These are phyloP conservation scores for Fusarium hainanense DNA, from an alignment of 2,329 filamentous ascomycete species.

Conservation along the genomic window DNA sequence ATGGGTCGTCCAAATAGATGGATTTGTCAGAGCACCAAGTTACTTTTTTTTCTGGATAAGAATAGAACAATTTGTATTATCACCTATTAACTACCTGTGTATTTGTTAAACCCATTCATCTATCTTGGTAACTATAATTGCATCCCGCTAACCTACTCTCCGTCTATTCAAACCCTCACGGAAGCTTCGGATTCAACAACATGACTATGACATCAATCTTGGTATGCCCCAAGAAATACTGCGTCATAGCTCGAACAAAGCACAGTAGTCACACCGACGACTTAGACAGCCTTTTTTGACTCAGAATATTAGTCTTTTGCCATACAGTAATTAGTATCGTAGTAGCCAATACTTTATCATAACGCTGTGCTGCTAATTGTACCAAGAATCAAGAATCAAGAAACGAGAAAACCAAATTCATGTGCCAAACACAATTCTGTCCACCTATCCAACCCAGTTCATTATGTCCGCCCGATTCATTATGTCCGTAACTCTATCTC, in stretches of 20 bases:
- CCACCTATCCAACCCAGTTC: neutral
- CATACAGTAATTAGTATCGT: neutral
- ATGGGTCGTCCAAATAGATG: neutral
- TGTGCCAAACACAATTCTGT: neutral
- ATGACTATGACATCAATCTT: slow-evolving; percentile 5
- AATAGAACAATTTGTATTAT: neutral
- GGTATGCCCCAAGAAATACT: neutral
- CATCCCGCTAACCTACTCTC: neutral
- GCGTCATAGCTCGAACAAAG: slow-evolving; percentile 10
- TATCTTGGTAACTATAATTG: neutral
- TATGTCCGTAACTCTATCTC: neutral
- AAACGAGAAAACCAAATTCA: neutral
- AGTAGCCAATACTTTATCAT: neutral
- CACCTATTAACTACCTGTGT: neutral
- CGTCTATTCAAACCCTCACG: neutral
- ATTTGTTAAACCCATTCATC: neutral
- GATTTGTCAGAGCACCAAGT: neutral
- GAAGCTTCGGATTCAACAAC: neutral
- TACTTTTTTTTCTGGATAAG: neutral
- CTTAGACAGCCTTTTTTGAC: neutral
- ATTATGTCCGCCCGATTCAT: neutral
- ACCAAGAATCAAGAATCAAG: neutral
- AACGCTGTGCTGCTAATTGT: neutral
- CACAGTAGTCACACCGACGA: neutral
- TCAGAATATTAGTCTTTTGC: neutral